Base-by-base conservation (phyloP, 305 asterid species). In the Fraxinus dipetala region DNA sequence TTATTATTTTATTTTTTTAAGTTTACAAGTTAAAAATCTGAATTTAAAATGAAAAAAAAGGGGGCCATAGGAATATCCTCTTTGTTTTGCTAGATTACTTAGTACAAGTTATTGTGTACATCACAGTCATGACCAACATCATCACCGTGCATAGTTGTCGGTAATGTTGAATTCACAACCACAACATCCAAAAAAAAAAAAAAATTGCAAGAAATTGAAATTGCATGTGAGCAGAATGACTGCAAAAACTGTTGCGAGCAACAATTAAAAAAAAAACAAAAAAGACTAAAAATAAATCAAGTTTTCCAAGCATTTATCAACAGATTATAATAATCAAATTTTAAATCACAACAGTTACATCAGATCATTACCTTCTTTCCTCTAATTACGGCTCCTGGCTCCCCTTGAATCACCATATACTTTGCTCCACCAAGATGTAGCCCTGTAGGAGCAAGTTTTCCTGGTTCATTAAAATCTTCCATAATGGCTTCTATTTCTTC, bases 351-450 rank as follows among this genome's bases (percentile, higher is more conserved):
- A 77, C 35, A 10, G 26, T 18, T 54, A 54, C 5, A 65, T 69
- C 61, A 63, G 65, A n/a, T 1, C 2, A 36, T 77, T 85, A 89
- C 94, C 92, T 91, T 91, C 84, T 90, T 91, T 48, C 94, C 94
- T 78, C 94, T 87, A 18, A 91, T 90, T 72, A 91, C 93, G 5
- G 54, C 54, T 43, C 54, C 54, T 43, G 54, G 80, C 72, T 91
- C 94, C 1, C 94, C 93, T 82, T 91, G 95, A 80, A 91, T 91
- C 65, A 91, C 95, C 95, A 91, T 90, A 77, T 91, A 91, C 78
- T 91, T 91, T n/a, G 89, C 78, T 67, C 92, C 94, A 79, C 94
- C 94, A 5, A 91, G 82, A 82, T 84, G 76, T 79, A 91, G 78
- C 54, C 93, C 94, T 10, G 94, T 91, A 14, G 94, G 94, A 76